Percentiles rank a stretch among this genome's conserved stretches.
Conservation (phyloP, 1,284 basidiomycete species). For the Ustilago hordei region DNA sequence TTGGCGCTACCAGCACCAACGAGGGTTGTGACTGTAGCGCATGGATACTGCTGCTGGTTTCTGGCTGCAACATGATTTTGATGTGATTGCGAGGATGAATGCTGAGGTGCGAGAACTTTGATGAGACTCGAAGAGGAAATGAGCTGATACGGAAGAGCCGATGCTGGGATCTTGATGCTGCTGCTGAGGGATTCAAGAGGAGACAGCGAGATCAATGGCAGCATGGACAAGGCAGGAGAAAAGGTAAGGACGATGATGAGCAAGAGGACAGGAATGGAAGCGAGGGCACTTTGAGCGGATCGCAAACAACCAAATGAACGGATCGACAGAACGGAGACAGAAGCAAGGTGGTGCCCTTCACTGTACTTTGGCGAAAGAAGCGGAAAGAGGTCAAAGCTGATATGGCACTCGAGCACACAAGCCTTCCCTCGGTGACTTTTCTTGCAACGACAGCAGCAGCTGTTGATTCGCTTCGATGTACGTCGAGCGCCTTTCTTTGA, state of each 20-base stretch:
- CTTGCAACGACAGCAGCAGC: neutral
- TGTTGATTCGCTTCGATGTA: constrained; percentile 1
- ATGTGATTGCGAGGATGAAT: neutral
- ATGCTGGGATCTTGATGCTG: neutral
- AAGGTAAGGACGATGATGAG: neutral
- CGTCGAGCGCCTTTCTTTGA: neutral
- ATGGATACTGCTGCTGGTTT: constrained; percentile 13
- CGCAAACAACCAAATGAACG: constrained; percentile 1
- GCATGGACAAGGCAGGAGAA: neutral
- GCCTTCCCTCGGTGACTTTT: constrained; percentile 2
- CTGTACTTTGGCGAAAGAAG: constrained; percentile 5
- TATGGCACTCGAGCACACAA: neutral
- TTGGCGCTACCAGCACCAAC: constrained; percentile 42
- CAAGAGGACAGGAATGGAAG: neutral
- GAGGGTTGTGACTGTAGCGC: constrained; percentile 21
- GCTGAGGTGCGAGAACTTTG: neutral
- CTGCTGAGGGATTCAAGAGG: neutral
- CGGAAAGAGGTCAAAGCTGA: neutral
- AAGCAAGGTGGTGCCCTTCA: neutral
- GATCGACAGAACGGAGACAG: constrained; percentile 9
- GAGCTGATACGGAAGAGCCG: neutral
- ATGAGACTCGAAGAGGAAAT: neutral
- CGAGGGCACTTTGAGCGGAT: neutral
- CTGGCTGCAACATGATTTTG: constrained; percentile 13
- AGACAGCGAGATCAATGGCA: no score